A percentile compares a stretch with the other conserved stretches of the same genome.
Conservation (phyloP, 1,139 yeast species). For the Yamadazyma dushanensis region DNA sequence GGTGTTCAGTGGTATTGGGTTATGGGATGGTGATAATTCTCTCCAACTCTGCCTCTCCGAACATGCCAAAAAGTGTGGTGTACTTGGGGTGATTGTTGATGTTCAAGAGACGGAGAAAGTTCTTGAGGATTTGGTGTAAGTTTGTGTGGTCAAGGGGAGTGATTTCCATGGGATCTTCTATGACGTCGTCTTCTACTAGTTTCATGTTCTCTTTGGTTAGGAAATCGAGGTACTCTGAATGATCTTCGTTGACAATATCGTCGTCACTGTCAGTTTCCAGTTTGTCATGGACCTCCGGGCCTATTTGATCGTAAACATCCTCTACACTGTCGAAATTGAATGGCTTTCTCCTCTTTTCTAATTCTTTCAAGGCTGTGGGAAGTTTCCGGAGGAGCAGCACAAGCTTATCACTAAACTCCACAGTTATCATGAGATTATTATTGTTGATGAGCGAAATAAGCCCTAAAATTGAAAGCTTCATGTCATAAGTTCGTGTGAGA, state of each 20-base stretch:
- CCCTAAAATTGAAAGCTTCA: slow-evolving; percentile 74
- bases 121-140: slow-evolving; percentile 40
- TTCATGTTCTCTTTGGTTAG: slow-evolving; percentile 37
- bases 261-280: slow-evolving; percentile 7
- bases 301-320: slow-evolving; percentile 20
- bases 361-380: slow-evolving; percentile 67
- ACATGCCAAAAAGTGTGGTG: slow-evolving; percentile 16
- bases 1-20: too few species aligned
- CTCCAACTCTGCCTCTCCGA: slow-evolving; percentile 8
- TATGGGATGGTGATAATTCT: slow-evolving; percentile 3
- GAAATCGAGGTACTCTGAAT: slow-evolving; percentile 39
- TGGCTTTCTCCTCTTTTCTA: slow-evolving; percentile 61
- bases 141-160: slow-evolving; percentile 77
- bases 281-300: background rate
- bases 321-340: slow-evolving; percentile 20
- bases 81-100: slow-evolving; percentile 15
- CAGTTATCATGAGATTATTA: slow-evolving; percentile 21
- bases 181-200: slow-evolving; percentile 56
- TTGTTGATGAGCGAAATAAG: slow-evolving; percentile 51
- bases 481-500: slow-evolving; percentile 75
- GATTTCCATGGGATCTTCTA: slow-evolving; percentile 80
- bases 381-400: slow-evolving; percentile 44
- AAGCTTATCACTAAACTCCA: slow-evolving; percentile 14
- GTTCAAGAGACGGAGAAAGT: slow-evolving; percentile 18
- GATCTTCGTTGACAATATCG: slow-evolving; percentile 20